Conservation (phyloP, 2,329 filamentous ascomycete genomes). For the Monosporascus sp. region DNA sequence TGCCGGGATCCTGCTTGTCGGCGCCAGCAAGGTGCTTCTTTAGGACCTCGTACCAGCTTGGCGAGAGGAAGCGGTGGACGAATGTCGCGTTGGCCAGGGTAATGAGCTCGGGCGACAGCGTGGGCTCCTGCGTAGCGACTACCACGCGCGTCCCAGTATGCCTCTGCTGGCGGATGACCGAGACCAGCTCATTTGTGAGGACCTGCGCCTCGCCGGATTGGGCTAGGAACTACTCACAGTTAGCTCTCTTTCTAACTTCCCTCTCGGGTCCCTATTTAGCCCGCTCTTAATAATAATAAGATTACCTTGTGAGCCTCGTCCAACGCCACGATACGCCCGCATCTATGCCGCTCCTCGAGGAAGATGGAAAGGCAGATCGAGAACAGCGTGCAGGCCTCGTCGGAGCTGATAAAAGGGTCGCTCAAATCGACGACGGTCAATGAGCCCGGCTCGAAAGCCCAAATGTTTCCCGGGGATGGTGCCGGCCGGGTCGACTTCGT, state of each 20-base stretch:
- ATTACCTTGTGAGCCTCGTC: slow-evolving; percentile 56
- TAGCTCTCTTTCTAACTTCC: not conserved
- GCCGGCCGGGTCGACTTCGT: slow-evolving; percentile 8
- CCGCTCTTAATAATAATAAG: not conserved
- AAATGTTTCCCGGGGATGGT: slow-evolving; percentile 9
- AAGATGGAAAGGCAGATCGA: slow-evolving; percentile 49
- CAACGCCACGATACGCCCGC: slow-evolving; percentile 44
- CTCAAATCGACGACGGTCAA: slow-evolving; percentile 55
- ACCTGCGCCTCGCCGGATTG: slow-evolving; percentile 9
- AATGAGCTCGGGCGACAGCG: slow-evolving; percentile 15
- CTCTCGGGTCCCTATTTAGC: not conserved
- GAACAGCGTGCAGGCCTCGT: slow-evolving; percentile 50
- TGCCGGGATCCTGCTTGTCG: slow-evolving; percentile 1
- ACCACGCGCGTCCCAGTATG: slow-evolving; percentile 16
- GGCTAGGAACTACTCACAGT: slow-evolving; percentile 9
- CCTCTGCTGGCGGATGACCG: slow-evolving; percentile 16
- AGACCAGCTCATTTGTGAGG: slow-evolving; percentile 13
- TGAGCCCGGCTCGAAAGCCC: slow-evolving; percentile 32
- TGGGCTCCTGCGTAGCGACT: slow-evolving; percentile 20
- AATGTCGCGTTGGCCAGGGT: slow-evolving; percentile 17
- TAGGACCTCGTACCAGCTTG: slow-evolving; percentile 13
- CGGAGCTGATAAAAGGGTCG: slow-evolving; percentile 47
- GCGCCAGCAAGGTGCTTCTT: slow-evolving; percentile 14
- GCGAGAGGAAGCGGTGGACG: slow-evolving; percentile 19
- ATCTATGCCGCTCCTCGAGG: slow-evolving; percentile 33